Evolutionary conservation across 2,329 filamentous ascomycete genomes (phyloP).

Genomic region (Calonectria hawksworthii): DNA sequence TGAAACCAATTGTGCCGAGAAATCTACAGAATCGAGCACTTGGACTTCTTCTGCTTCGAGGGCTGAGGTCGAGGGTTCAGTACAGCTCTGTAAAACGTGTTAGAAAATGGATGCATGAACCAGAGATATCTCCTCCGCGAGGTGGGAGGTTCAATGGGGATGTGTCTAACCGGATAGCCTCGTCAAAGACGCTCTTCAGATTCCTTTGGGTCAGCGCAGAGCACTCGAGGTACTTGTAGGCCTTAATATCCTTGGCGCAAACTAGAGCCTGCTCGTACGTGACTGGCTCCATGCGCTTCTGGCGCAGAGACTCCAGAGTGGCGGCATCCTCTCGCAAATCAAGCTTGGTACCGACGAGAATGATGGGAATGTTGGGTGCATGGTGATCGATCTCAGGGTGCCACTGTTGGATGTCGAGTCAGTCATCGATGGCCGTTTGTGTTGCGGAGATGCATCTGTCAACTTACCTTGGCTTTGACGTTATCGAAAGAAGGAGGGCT

Average conservation of each 20-base stretch:
- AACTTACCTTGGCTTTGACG: slow-evolving; percentile 93
- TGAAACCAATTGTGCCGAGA: slow-evolving; percentile 34
- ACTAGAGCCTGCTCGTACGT: slow-evolving; percentile 92
- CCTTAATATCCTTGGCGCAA: slow-evolving; percentile 93
- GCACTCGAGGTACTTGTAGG: slow-evolving; percentile 98
- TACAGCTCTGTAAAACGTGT: slow-evolving; percentile 70
- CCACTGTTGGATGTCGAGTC: slow-evolving; percentile 72
- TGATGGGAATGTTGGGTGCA: slow-evolving; percentile 94
- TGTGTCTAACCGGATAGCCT: slow-evolving; percentile 90
- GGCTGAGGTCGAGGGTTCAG: slow-evolving; percentile 75
- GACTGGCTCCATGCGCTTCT: slow-evolving; percentile 98
- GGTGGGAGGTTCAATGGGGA: not conserved
- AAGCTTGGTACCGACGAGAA: slow-evolving; percentile 96
- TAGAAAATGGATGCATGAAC: slow-evolving; percentile 14
- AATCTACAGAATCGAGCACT: slow-evolving; percentile 78
- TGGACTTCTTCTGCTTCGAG: slow-evolving; percentile 73
- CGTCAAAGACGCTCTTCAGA: slow-evolving; percentile 98
- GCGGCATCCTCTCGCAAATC: slow-evolving; percentile 91
- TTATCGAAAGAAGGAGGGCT: slow-evolving; percentile 99
- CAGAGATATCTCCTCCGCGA: not conserved
- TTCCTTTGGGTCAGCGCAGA: slow-evolving; percentile 97
- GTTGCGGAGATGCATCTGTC: not conserved
- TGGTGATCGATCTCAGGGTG: slow-evolving; percentile 98
- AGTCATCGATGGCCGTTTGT: not conserved
- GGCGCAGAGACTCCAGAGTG: slow-evolving; percentile 84